Evolutionary conservation across 2,329 filamentous ascomycete genomes (phyloP).

Genomic region (Diplodia corticola): DNA sequence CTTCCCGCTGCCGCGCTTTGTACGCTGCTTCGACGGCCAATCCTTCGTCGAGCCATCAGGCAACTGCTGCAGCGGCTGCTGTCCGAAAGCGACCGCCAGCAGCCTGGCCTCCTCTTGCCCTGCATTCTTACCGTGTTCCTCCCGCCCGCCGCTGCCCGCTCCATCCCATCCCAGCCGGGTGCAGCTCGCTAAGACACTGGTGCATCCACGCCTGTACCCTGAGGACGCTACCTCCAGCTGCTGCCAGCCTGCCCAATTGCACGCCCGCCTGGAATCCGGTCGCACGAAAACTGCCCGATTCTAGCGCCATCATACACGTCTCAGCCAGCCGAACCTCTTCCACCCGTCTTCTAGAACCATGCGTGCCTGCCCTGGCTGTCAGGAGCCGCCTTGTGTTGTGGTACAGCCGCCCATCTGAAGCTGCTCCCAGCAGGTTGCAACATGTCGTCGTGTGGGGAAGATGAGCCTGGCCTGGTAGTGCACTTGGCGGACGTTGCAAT

Average conservation of each 20-base stretch:
- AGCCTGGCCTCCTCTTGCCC: slow-evolving; percentile 10
- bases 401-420: not conserved
- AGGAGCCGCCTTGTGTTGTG: slow-evolving; percentile 1
- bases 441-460: not conserved
- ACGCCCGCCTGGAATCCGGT: not conserved
- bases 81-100: slow-evolving; percentile 14
- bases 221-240: not conserved
- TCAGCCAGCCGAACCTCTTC: slow-evolving; percentile 4
- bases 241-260: slow-evolving; percentile 14
- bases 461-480: not conserved
- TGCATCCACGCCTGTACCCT: slow-evolving; percentile 15
- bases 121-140: slow-evolving; percentile 9
- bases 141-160: slow-evolving; percentile 8
- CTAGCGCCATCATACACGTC: not conserved
- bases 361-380: slow-evolving; percentile 1
- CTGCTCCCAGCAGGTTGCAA: not conserved
- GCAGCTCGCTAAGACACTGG: slow-evolving; percentile 12
- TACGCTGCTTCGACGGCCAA: slow-evolving; percentile 5
- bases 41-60: slow-evolving; percentile 16
- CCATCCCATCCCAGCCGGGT: slow-evolving; percentile 5
- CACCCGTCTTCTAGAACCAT: slow-evolving; percentile 16
- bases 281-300: slow-evolving; percentile 1
- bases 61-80: slow-evolving; percentile 6
- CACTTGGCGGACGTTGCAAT: not conserved
- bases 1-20: slow-evolving; percentile 20